Percentiles rank a stretch among this genome's conserved stretches.
phyloP scores from a whole-genome alignment of 2,329 filamentous ascomycete species.

The Fusarium illudens region DNA sequence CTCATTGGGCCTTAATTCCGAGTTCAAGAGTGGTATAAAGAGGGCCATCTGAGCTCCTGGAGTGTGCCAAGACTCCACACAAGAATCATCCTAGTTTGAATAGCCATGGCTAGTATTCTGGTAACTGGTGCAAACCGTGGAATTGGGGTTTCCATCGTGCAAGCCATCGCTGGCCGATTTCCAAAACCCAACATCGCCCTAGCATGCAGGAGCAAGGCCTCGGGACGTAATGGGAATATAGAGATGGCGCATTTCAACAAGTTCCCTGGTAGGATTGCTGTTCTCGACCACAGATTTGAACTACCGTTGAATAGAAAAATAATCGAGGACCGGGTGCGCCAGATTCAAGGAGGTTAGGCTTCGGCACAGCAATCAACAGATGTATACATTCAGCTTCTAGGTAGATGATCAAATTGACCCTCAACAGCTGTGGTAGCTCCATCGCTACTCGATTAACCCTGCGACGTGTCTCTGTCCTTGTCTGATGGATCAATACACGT shows the following conservation, averaged over 20 bases:
- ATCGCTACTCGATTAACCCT: not conserved
- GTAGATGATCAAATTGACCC: not conserved
- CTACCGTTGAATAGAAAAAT: too few species aligned
- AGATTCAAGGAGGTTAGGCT: too few species aligned
- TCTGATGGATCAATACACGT: constrained; percentile 24
- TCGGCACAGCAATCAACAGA: too few species aligned
- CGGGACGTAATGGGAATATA: constrained; percentile 17
- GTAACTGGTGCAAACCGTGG: constrained; percentile 16
- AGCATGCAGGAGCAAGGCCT: not conserved
- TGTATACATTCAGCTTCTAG: not conserved
- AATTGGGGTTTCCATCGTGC: constrained; percentile 14
- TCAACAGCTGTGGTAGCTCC: not conserved
- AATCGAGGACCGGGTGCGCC: too few species aligned
- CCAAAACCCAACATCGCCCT: constrained; percentile 9
- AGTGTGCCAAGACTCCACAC: not conserved
- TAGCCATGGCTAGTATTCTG: not conserved
- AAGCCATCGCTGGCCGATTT: not conserved
- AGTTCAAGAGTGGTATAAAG: not conserved
- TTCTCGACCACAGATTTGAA: too few species aligned
- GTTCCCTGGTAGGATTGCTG: constrained; percentile 12
- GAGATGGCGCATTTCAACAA: not conserved
- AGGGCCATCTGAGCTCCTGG: not conserved
- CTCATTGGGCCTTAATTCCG: not conserved
- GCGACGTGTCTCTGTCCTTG: constrained; percentile 24
- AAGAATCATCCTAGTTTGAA: not conserved